These are phyloP conservation scores for Elongisporangium anandrum DNA, from an alignment of 352 stramenopile species.

Conservation along the genomic window DNA sequence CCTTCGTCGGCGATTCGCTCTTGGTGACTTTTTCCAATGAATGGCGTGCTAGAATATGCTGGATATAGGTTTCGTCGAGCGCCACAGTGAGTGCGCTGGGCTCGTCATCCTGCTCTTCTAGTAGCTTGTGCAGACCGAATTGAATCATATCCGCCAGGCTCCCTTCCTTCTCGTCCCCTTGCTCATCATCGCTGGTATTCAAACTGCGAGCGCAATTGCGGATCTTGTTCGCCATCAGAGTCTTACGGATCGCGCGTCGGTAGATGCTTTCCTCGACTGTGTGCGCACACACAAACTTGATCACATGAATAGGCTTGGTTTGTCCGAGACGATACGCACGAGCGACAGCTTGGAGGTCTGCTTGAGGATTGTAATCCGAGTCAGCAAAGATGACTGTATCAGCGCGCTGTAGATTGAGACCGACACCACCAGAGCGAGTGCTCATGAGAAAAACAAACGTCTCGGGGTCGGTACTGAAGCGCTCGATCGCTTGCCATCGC, in stretches of 20 bases:
- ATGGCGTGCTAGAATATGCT: conserved; percentile 35
- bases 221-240: conserved; percentile 72
- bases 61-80: conserved; percentile 54
- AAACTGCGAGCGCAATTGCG: conserved; percentile 45
- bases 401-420: conserved; percentile 73
- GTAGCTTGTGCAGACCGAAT: conserved; percentile 67
- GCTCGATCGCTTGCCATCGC: conserved; percentile 77
- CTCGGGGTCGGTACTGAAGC: conserved; percentile 75
- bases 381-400: conserved; percentile 81
- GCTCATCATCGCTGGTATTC: conserved; percentile 15
- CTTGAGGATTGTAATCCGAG: conserved; percentile 79
- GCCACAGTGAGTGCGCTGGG: conserved; percentile 34
- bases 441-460: conserved; percentile 89
- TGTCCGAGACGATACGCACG: conserved; percentile 69
- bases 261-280: conserved; percentile 82
- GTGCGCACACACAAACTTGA: conserved; percentile 71
- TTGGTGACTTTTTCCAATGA: neutral
- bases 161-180: conserved; percentile 35
- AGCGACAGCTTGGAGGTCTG: conserved; percentile 63
- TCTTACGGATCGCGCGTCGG: conserved; percentile 59
- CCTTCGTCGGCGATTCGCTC: conserved; percentile 10
- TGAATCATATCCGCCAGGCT: conserved; percentile 67
- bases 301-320: conserved; percentile 74
- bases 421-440: conserved; percentile 63
- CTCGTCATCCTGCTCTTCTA: conserved; percentile 32